Evolutionary conservation across 208 protist species (phyloP).

Genomic region (Leishmania turanica): DNA sequence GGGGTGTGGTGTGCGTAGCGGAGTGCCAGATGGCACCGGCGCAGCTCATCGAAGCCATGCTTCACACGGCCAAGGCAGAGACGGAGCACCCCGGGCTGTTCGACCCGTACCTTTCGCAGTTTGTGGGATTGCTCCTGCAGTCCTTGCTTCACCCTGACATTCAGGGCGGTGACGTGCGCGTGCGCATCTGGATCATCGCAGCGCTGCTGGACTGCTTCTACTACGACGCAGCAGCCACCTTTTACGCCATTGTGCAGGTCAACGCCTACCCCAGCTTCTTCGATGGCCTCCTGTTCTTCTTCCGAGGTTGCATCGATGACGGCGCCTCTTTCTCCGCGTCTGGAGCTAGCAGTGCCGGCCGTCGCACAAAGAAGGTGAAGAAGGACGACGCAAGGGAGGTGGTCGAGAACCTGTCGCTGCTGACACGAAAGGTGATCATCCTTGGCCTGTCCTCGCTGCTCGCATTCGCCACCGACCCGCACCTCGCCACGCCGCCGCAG

Average conservation of each 20-base stretch:
- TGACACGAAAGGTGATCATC: slow-evolving; percentile 80
- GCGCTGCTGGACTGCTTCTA: slow-evolving; percentile 89
- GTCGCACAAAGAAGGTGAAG: slow-evolving; percentile 44
- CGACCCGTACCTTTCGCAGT: slow-evolving; percentile 59
- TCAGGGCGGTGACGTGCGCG: slow-evolving; percentile 43
- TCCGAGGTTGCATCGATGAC: slow-evolving; percentile 44
- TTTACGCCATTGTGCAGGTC: slow-evolving; percentile 49
- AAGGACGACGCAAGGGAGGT: slow-evolving; percentile 60
- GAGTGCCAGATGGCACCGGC: slow-evolving; percentile 67
- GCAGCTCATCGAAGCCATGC: slow-evolving; percentile 85
- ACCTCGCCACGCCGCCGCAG: slow-evolving; percentile 10
- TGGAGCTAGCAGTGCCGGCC: not conserved
- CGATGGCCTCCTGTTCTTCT: slow-evolving; percentile 73
- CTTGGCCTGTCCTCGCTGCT: slow-evolving; percentile 71
- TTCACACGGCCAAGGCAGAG: slow-evolving; percentile 82
- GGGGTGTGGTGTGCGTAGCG: slow-evolving; percentile 43
- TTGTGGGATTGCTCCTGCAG: slow-evolving; percentile 70
- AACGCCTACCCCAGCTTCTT: slow-evolving; percentile 80
- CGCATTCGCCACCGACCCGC: slow-evolving; percentile 18
- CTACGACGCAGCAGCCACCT: slow-evolving; percentile 73
- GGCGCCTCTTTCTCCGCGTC: not conserved
- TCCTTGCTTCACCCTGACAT: slow-evolving; percentile 66
- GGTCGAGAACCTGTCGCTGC: slow-evolving; percentile 66
- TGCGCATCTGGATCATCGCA: slow-evolving; percentile 82
- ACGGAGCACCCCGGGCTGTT: slow-evolving; percentile 44